A percentile compares a stretch with the other conserved stretches of the same genome.
Evolutionary conservation across 2,329 filamentous ascomycete species (phyloP).

Genomic region (Aspergillus ibericus): DNA sequence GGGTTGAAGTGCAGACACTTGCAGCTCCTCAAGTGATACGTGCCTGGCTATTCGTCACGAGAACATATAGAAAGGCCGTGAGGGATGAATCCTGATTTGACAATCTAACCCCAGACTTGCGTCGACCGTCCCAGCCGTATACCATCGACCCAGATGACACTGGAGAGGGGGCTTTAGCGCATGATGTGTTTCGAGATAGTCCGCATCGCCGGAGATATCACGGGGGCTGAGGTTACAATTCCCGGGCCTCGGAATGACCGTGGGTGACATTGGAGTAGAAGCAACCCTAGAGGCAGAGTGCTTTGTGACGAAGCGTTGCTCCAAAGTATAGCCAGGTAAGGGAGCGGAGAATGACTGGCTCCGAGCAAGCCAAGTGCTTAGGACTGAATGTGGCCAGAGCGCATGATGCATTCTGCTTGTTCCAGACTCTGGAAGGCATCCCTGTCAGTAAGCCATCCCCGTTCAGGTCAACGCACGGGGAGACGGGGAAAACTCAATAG

Average conservation of each 20-base stretch:
- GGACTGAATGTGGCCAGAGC: neutral
- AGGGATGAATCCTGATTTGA: neutral
- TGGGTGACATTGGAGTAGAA: conserved; percentile 9
- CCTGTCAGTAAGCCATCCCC: neutral
- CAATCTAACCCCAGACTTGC: neutral
- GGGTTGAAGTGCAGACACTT: neutral
- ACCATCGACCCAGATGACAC: neutral
- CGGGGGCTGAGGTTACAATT: conserved; percentile 16
- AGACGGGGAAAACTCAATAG: neutral
- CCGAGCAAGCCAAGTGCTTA: neutral
- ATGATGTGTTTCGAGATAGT: conserved; percentile 4
- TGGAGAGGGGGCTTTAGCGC: neutral
- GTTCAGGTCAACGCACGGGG: neutral
- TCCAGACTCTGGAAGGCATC: neutral
- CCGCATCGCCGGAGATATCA: conserved; percentile 1
- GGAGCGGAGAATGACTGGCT: neutral
- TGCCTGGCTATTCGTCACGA: conserved; percentile 12
- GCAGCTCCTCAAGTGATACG: conserved; percentile 1
- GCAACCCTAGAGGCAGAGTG: neutral
- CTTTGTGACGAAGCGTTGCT: neutral
- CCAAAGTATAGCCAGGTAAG: neutral
- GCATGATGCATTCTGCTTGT: neutral
- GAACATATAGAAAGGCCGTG: conserved; percentile 5
- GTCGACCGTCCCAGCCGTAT: neutral
- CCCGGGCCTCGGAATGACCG: conserved; percentile 1